Evolutionary conservation across 1,139 yeast genomes (phyloP), one percentile per base, ranked within the genome.

Genomic region (Hanseniaspora sp.): DNA sequence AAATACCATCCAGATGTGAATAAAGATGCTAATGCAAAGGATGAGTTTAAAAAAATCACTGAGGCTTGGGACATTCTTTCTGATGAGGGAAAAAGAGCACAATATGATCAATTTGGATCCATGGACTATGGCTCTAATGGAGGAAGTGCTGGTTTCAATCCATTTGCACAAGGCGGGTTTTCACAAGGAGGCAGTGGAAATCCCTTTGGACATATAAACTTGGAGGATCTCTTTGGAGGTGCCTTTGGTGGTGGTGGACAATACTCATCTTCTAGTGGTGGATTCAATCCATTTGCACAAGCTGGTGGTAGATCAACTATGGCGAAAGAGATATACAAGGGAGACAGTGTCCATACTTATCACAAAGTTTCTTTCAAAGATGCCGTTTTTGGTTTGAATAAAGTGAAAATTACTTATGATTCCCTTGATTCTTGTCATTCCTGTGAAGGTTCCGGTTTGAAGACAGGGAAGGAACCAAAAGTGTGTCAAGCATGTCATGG

Each of bases 1-100:
- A 80, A 92, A 68, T 86, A 74, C 69, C 99, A 92, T 69, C 99
- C 99, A 0, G 99, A 92, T 71, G 86, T 92, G 53, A 92, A 92
- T 69, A 92, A 92, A 69, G 96, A 86, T 60, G 77, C 80, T 41
- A 94, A 79, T 34, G 95, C 97, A 0, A 95, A 90, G 62, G 79
- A 81, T 64, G 81, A 80, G 67, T 92, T 92, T 70, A 97, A 92
- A 65, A 88, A 86, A 64, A 79, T 92, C 61, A 97, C 92, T 67
- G 94, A 86, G 59, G 94, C 96, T 7, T 92, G 94, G 65, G 99
- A 92, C 69, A 79, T 92, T 49, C 74, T 94, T 65, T 82, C 88
- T 52, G 95, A 92, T 67, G 86, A 90, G 57, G 80, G 79, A 37
- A 92, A 92, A 74, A 80, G 90, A 66, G 79, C 84, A 52, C 96